Percentiles rank a stretch among this genome's conserved stretches.
Conservation (phyloP, 768 basidiomycete genomes). For the Strobilomyces dryophilus region DNA sequence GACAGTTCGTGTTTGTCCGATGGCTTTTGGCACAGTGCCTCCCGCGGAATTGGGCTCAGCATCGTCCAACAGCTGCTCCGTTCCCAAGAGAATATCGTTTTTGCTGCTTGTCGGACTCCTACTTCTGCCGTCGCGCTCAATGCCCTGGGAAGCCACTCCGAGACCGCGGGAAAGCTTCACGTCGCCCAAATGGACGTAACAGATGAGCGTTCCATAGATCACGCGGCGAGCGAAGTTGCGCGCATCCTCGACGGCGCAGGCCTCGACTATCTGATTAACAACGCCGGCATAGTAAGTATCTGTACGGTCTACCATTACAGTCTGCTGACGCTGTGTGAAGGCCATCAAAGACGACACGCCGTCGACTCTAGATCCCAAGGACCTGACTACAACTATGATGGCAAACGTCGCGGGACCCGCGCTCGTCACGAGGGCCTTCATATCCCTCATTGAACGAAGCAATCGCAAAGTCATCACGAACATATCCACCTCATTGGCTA, state of each 20-base stretch:
- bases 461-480: constrained; percentile 24
- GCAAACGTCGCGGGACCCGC: constrained; percentile 33
- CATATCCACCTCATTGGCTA: constrained; percentile 30
- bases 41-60: constrained; percentile 8
- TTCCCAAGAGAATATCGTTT: constrained; percentile 3
- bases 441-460: constrained; percentile 31
- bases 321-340: constrained; percentile 6
- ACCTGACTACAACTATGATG: constrained; percentile 22
- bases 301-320: too few relatives aligned
- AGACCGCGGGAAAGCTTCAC: constrained; percentile 17
- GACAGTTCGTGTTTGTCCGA: neutral
- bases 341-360: constrained; percentile 23
- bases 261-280: constrained; percentile 39
- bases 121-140: neutral
- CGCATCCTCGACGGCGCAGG: constrained; percentile 15
- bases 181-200: constrained; percentile 32
- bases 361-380: constrained; percentile 18
- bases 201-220: constrained; percentile 26
- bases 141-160: neutral
- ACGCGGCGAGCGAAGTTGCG: constrained; percentile 17
- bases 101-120: constrained; percentile 6
- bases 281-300: constrained; percentile 33
- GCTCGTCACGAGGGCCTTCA: constrained; percentile 32
- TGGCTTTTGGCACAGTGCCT: neutral
- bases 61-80: constrained; percentile 3